These are phyloP conservation scores for Paratinospora sagittata DNA, from an alignment of 164 flowering plant species.

Conservation along the genomic window DNA sequence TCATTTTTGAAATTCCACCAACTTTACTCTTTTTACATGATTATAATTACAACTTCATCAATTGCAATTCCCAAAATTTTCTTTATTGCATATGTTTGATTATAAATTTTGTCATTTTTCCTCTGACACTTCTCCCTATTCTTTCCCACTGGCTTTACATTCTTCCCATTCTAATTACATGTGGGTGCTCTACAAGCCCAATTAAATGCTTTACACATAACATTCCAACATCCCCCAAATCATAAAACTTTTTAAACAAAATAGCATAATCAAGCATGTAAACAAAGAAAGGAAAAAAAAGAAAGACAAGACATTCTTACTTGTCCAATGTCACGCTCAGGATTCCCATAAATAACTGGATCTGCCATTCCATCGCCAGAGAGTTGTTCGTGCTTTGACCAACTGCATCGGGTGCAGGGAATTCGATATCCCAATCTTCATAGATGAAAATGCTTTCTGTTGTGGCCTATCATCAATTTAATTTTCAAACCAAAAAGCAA, in stretches of 20 bases:
- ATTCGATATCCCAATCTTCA: constrained; percentile 47
- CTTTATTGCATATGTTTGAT: too few relatives aligned
- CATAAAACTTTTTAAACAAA: not conserved
- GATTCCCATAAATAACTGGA: constrained; percentile 54
- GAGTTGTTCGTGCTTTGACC: constrained; percentile 14
- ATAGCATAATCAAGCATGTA: not conserved
- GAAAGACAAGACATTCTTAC: constrained; percentile 22
- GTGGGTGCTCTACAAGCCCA: too few relatives aligned
- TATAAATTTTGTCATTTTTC: too few relatives aligned
- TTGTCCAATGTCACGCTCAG: constrained; percentile 71
- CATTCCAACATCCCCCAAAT: not conserved
- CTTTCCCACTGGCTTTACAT: too few relatives aligned
- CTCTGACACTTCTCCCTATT: too few relatives aligned
- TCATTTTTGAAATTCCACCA: too few relatives aligned
- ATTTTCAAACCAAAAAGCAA: constrained; percentile 2
- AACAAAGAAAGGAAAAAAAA: not conserved
- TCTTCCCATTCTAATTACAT: too few relatives aligned
- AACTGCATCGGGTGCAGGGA: constrained; percentile 42
- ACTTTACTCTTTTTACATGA: too few relatives aligned
- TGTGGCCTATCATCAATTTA: constrained; percentile 40
- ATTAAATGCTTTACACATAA: not conserved
- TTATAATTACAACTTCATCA: too few relatives aligned
- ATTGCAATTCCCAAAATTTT: too few relatives aligned
- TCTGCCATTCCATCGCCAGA: constrained; percentile 82
- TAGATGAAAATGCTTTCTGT: constrained; percentile 38